These are phyloP conservation scores for Xerophyta viscosa DNA, from an alignment of 106 monocot species.

Conservation along the genomic window DNA sequence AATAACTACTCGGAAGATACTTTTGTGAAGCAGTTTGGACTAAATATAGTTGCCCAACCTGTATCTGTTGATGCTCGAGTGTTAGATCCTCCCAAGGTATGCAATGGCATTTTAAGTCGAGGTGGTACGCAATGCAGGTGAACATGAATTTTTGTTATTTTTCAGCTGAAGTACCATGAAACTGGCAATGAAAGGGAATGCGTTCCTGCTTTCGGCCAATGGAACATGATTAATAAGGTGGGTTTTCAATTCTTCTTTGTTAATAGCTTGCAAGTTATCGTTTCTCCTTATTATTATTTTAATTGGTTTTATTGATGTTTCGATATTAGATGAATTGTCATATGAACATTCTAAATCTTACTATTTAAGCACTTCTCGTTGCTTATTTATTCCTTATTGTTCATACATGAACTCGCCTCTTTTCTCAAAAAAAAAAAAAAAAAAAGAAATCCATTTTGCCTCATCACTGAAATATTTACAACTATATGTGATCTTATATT, in stretches of 20 bases:
- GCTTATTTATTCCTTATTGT: no score
- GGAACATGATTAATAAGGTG: constrained; percentile 72
- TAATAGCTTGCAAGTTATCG: no score
- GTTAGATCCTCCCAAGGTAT: constrained; percentile 48
- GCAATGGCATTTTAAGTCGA: not conserved
- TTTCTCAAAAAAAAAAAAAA: not conserved
- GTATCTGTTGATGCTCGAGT: constrained; percentile 44
- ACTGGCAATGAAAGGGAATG: constrained; percentile 17
- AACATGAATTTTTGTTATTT: not conserved
- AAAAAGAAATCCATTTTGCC: no score
- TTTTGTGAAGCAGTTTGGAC: constrained; percentile 52
- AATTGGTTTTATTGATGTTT: no score
- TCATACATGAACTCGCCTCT: not conserved
- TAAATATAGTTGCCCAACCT: constrained; percentile 16
- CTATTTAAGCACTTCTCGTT: no score
- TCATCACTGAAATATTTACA: no score
- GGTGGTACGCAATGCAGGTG: no score
- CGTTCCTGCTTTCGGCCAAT: constrained; percentile 31
- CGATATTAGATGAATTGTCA: no score
- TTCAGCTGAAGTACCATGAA: constrained; percentile 46
- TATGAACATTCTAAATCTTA: no score
- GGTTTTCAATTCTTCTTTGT: not conserved
- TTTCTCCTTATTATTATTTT: no score
- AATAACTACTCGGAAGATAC: constrained; percentile 48
- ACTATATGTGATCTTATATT: no score